phyloP scores from a whole-genome alignment of 345 rosid genomes.

The Toxicodendron radicans region DNA sequence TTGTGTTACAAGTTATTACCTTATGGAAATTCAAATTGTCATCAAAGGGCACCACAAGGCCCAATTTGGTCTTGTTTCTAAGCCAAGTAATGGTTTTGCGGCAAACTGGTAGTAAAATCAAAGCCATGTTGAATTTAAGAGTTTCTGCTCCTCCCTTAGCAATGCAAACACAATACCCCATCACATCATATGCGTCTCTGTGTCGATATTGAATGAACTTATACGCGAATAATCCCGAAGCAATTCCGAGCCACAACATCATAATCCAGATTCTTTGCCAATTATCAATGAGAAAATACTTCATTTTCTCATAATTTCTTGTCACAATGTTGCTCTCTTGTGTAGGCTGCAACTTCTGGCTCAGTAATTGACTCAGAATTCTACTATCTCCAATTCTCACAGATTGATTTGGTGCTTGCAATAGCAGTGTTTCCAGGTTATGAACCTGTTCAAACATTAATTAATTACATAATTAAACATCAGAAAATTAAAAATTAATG shows the following conservation, averaged over 20 bases:
- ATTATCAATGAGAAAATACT: conserved; percentile 72
- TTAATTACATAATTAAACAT: background rate
- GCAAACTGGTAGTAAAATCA: conserved; percentile 76
- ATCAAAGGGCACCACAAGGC: conserved; percentile 72
- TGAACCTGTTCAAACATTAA: conserved; percentile 41
- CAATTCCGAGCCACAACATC: conserved; percentile 67
- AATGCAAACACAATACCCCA: conserved; percentile 85
- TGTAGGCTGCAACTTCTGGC: conserved; percentile 81
- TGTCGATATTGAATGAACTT: conserved; percentile 66
- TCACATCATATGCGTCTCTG: conserved; percentile 54
- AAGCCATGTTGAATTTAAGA: conserved; percentile 85
- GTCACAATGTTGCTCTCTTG: conserved; percentile 52
- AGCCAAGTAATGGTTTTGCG: conserved; percentile 93
- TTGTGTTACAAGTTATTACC: conserved; percentile 24
- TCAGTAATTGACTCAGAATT: conserved; percentile 67
- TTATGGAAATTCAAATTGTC: conserved; percentile 87
- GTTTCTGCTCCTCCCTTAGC: conserved; percentile 95
- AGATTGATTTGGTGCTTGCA: conserved; percentile 83
- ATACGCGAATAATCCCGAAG: conserved; percentile 60
- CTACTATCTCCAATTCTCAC: conserved; percentile 66
- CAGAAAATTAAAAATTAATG: background rate
- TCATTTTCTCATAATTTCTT: conserved; percentile 40
- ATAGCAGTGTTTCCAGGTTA: conserved; percentile 64
- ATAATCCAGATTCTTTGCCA: conserved; percentile 88
- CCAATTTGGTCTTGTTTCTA: conserved; percentile 78